phyloP scores from a whole-genome alignment of 345 rosid genomes.

The Aquilaria yunnanensis region DNA sequence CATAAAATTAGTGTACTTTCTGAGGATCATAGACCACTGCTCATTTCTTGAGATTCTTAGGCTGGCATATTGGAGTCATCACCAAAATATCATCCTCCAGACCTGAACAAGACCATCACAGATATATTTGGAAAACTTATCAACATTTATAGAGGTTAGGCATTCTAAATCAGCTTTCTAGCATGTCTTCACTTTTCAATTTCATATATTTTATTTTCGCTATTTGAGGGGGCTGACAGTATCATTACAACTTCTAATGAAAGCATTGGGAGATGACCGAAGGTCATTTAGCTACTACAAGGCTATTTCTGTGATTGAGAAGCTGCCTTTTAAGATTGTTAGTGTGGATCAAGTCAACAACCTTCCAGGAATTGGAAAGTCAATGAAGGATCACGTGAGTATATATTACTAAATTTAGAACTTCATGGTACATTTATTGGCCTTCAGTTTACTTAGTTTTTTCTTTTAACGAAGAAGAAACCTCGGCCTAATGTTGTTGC shows the following conservation, averaged over 20 bases:
- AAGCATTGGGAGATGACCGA: conserved; percentile 94
- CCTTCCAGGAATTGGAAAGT: conserved; percentile 90
- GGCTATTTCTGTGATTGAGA: conserved; percentile 83
- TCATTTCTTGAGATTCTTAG: conserved; percentile 5
- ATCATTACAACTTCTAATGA: conserved; percentile 14
- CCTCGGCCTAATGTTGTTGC: too few species aligned
- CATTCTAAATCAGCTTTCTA: not conserved
- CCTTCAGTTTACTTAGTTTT: conserved; percentile 5
- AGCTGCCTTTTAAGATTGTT: conserved; percentile 75
- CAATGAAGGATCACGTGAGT: conserved; percentile 95
- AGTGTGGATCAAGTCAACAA: conserved; percentile 75
- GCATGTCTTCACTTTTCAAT: too few species aligned
- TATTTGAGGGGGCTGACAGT: conserved; percentile 9
- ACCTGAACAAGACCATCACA: conserved; percentile 72
- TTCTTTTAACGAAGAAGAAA: not conserved
- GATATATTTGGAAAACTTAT: conserved; percentile 88
- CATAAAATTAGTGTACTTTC: conserved; percentile 1
- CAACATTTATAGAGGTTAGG: conserved; percentile 75
- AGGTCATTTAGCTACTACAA: conserved; percentile 94
- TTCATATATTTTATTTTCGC: not conserved
- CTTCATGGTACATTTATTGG: not conserved
- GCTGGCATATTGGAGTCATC: conserved; percentile 33
- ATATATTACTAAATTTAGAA: not conserved
- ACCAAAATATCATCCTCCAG: conserved; percentile 61
- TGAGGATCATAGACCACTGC: not conserved